Conservation (phyloP, 345 rosid species). For the Melaleuca quinquenervia region DNA sequence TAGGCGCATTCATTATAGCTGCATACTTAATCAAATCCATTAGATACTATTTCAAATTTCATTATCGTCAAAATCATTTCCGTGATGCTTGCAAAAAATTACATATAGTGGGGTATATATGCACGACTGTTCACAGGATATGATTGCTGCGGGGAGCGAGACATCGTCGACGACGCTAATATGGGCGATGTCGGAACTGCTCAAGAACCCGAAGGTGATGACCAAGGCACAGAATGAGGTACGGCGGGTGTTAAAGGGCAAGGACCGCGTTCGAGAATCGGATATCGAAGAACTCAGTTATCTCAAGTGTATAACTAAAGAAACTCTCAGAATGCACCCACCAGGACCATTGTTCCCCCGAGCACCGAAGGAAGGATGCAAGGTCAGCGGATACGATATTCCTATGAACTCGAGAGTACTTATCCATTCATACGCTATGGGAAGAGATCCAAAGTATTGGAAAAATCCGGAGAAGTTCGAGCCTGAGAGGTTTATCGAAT, state of each 20-base stretch:
- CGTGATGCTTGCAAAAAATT: background rate
- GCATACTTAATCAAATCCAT: background rate
- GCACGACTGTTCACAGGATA: background rate
- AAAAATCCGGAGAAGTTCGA: conserved; percentile 2
- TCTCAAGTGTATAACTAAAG: conserved; percentile 16
- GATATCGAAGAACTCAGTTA: conserved; percentile 1
- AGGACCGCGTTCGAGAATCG: background rate
- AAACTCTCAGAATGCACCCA: conserved; percentile 18
- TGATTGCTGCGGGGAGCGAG: background rate
- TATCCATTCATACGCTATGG: conserved; percentile 2
- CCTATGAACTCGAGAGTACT: background rate
- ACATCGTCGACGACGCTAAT: background rate
- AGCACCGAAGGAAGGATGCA: background rate
- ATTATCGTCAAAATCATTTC: background rate
- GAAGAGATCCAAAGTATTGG: conserved; percentile 8
- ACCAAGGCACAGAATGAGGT: conserved; percentile 14
- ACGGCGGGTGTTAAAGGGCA: background rate
- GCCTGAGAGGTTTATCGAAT: conserved; percentile 8
- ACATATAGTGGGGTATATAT: background rate
- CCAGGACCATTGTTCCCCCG: conserved; percentile 9
- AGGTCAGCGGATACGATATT: conserved; percentile 14
- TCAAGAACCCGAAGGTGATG: conserved; percentile 6
- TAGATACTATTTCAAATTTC: background rate
- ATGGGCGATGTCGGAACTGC: conserved; percentile 24
- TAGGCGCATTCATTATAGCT: background rate